Evolutionary conservation across 2,329 filamentous ascomycete genomes (phyloP).

Genomic region (Aspergillus jensenii): DNA sequence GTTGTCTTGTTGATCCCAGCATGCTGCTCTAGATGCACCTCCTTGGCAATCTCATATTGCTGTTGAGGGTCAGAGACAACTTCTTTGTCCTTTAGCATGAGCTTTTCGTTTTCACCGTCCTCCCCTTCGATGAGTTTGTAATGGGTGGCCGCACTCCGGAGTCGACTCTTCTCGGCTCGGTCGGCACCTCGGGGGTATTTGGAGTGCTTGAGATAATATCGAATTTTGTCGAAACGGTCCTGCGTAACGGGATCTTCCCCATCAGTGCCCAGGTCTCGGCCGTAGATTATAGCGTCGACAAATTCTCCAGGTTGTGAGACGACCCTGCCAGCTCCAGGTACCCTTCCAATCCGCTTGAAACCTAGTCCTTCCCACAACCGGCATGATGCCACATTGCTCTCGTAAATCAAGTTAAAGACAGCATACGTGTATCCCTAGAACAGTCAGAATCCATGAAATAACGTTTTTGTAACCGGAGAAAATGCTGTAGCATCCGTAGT

Average conservation of each 20-base stretch:
- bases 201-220: conserved; percentile 91
- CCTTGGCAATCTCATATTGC: conserved; percentile 85
- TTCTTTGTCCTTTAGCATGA: conserved; percentile 98
- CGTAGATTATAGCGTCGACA: conserved; percentile 77
- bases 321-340: conserved; percentile 70
- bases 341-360: conserved; percentile 86
- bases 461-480: neutral
- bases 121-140: conserved; percentile 71
- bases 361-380: conserved; percentile 89
- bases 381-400: conserved; percentile 87
- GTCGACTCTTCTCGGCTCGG: conserved; percentile 89
- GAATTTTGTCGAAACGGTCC: conserved; percentile 98
- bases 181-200: conserved; percentile 93
- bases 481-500: neutral
- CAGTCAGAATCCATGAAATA: conserved; percentile 18
- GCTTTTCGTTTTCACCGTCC: conserved; percentile 61
- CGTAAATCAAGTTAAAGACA: conserved; percentile 92
- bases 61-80: conserved; percentile 86
- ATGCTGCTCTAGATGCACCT: conserved; percentile 73
- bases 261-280: conserved; percentile 61
- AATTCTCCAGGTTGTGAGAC: conserved; percentile 67
- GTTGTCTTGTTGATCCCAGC: conserved; percentile 98
- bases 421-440: conserved; percentile 78
- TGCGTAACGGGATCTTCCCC: conserved; percentile 84
- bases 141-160: conserved; percentile 90